Evolutionary conservation across 139 green algal species (phyloP).

Genomic region (Coccomyxa sp.): DNA sequence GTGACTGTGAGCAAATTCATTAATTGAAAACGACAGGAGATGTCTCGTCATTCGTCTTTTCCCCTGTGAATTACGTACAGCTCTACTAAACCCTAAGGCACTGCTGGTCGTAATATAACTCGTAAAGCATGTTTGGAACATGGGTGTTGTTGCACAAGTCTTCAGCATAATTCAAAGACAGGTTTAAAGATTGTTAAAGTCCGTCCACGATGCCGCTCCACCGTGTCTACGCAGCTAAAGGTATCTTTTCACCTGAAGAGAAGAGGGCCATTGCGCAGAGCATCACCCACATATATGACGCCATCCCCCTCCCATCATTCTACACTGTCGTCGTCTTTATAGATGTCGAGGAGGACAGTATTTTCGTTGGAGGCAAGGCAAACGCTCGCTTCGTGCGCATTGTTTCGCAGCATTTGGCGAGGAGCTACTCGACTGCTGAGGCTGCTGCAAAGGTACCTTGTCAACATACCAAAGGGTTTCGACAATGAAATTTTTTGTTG

Average conservation of each 20-base stretch:
- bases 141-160: too few relatives aligned
- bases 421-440: neutral
- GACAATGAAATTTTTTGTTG: neutral
- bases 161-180: too few relatives aligned
- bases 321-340: conserved; percentile 4
- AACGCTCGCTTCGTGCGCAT: neutral
- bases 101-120: too few relatives aligned
- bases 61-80: too few relatives aligned
- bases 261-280: neutral
- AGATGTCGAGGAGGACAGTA: neutral
- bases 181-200: too few relatives aligned
- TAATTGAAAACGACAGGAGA: too few relatives aligned
- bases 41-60: too few relatives aligned
- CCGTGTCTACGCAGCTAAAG: neutral
- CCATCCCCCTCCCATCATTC: neutral
- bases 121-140: too few relatives aligned
- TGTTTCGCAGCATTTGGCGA: neutral
- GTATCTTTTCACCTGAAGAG: neutral
- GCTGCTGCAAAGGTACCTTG: neutral
- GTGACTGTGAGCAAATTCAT: too few relatives aligned
- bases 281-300: neutral
- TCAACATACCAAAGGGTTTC: neutral
- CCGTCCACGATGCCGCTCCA: neutral
- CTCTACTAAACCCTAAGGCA: too few relatives aligned
- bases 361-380: neutral